Evolutionary conservation across 78 protist species (phyloP).

Genomic region (Dictyostelium brefeldianum): DNA sequence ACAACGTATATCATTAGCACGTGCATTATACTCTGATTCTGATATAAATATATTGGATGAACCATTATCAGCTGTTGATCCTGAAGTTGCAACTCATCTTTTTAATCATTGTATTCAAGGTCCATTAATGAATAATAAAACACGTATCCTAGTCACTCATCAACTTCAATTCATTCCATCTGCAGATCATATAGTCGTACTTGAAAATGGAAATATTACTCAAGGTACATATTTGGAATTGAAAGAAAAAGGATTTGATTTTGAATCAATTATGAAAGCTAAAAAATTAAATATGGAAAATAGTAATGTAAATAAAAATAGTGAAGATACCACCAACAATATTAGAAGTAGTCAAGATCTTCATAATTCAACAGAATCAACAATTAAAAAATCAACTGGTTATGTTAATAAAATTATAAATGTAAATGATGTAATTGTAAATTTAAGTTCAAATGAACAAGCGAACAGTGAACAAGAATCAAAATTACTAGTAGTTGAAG

Average conservation of each 20-base stretch:
- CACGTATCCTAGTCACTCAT: constrained; percentile 88
- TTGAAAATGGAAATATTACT: constrained; percentile 33
- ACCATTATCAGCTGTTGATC: constrained; percentile 95
- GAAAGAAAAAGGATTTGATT: constrained; percentile 56
- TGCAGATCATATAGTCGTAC: constrained; percentile 86
- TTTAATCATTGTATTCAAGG: constrained; percentile 78
- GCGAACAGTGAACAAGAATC: background rate
- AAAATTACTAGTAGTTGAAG: constrained; percentile 47
- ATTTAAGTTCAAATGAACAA: too few relatives aligned
- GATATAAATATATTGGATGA: constrained; percentile 93
- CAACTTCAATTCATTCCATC: constrained; percentile 81
- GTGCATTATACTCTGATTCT: constrained; percentile 84
- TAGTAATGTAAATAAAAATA: background rate
- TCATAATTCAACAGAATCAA: background rate
- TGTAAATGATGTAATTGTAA: background rate
- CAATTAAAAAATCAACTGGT: background rate
- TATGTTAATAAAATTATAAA: background rate
- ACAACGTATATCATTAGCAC: constrained; percentile 95
- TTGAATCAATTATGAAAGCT: constrained; percentile 50
- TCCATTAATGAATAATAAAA: constrained; percentile 38
- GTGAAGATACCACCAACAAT: background rate
- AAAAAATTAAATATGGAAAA: constrained; percentile 18
- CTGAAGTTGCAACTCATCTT: constrained; percentile 88
- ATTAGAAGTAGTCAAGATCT: background rate
- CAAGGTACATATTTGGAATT: constrained; percentile 86